Evolutionary conservation across 345 rosid genomes (phyloP).

Genomic region (Microcos paniculata): DNA sequence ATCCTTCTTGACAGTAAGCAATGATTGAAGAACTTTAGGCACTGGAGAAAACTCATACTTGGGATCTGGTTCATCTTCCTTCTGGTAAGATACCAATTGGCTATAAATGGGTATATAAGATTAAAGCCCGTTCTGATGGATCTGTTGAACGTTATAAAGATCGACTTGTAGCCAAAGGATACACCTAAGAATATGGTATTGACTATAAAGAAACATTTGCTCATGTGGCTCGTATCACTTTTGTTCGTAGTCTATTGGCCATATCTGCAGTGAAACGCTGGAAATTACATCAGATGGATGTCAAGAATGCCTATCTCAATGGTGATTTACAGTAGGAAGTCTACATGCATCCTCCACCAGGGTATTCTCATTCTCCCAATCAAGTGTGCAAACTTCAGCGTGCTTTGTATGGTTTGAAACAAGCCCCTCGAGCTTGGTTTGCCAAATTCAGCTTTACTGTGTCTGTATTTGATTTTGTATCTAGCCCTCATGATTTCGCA

Average conservation of each 20-base stretch:
- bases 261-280: too few relatives aligned
- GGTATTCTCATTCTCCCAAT: background rate
- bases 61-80: background rate
- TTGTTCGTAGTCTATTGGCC: background rate
- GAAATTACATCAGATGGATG: too few relatives aligned
- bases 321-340: background rate
- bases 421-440: background rate
- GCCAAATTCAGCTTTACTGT: too few relatives aligned
- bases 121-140: background rate
- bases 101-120: background rate
- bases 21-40: background rate
- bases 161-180: background rate
- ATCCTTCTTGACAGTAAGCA: background rate
- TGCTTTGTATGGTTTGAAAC: background rate
- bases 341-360: background rate
- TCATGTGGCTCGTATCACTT: background rate
- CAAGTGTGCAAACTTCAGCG: background rate
- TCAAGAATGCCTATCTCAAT: background rate
- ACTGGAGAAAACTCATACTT: background rate
- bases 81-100: background rate
- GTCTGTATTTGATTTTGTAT: too few relatives aligned
- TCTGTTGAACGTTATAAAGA: background rate
- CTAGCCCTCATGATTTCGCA: too few relatives aligned
- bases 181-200: background rate
- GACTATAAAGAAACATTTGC: background rate